Evolutionary conservation across 2,329 filamentous ascomycete genomes (phyloP).

Genomic region (Microsporum ferrugineum): DNA sequence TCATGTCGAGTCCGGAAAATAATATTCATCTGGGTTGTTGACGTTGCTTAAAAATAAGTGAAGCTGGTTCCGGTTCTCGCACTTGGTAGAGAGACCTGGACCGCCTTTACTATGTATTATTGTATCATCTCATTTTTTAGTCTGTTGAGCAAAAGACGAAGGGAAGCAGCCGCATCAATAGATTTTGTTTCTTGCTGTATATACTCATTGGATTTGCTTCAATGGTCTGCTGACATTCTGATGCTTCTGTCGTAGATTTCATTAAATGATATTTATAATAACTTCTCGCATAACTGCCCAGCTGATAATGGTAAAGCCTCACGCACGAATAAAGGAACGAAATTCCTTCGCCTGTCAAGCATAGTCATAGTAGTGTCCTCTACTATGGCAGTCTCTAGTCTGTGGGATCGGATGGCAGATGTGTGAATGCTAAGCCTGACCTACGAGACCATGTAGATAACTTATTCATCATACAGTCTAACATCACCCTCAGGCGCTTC

Average conservation of each 20-base stretch:
- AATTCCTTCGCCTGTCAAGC: neutral
- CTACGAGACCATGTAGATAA: neutral
- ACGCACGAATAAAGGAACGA: neutral
- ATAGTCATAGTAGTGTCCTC: neutral
- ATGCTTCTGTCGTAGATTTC: neutral
- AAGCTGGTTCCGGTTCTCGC: constrained; percentile 25
- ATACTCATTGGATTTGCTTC: constrained; percentile 2
- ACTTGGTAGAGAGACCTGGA: constrained; percentile 12
- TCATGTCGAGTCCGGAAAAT: neutral
- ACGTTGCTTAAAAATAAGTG: constrained; percentile 9
- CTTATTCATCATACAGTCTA: neutral
- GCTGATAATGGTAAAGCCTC: neutral
- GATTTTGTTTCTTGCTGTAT: constrained; percentile 27
- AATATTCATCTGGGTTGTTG: constrained; percentile 2
- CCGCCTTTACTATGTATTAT: constrained; percentile 17
- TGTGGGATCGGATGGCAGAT: neutral
- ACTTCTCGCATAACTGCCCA: neutral
- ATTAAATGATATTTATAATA: neutral
- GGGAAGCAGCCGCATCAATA: constrained; percentile 26
- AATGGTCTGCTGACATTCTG: neutral
- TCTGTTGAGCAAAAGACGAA: constrained; percentile 14
- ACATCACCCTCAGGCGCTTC: constrained; percentile 6
- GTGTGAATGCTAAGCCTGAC: neutral
- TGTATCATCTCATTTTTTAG: constrained; percentile 32
- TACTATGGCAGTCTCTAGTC: neutral